Conservation (phyloP, 192 early-diverging fungal genomes). For the Phycomyces nitens region DNA sequence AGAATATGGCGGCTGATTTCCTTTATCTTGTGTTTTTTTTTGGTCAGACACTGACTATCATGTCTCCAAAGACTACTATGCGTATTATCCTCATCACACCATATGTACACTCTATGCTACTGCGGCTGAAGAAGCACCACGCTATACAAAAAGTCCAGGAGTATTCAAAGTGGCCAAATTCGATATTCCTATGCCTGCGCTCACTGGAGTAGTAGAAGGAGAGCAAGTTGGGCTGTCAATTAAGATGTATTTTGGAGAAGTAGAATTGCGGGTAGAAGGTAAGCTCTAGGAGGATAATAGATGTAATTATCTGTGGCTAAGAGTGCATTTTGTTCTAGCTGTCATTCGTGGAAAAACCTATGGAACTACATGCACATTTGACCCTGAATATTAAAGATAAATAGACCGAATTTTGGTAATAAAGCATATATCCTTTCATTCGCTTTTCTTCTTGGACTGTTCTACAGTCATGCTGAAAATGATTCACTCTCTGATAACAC, state of each 20-base stretch:
- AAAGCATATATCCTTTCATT: too few relatives aligned
- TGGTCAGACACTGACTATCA: conserved; percentile 21
- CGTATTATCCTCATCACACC: conserved; percentile 43
- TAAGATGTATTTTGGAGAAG: conserved; percentile 45
- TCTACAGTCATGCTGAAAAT: too few relatives aligned
- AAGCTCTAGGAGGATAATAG: neutral
- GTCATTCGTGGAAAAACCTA: conserved; percentile 42
- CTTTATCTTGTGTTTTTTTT: neutral
- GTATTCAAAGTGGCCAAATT: conserved; percentile 41
- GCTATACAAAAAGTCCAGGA: conserved; percentile 37
- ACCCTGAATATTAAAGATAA: conserved; percentile 26
- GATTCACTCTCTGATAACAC: too few relatives aligned
- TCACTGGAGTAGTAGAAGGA: conserved; percentile 36
- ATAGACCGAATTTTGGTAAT: too few relatives aligned
- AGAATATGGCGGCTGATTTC: neutral
- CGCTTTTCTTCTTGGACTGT: too few relatives aligned
- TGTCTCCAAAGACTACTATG: conserved; percentile 40
- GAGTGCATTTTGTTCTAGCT: conserved; percentile 13
- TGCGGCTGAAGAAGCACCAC: conserved; percentile 36
- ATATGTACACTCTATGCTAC: conserved; percentile 39
- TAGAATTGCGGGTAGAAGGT: conserved; percentile 39
- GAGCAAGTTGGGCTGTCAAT: conserved; percentile 38
- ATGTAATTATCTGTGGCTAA: neutral
- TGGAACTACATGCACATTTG: conserved; percentile 39
- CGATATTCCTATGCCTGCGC: conserved; percentile 39